These are phyloP conservation scores for Phytophthora brassicae DNA, from an alignment of 352 stramenopile genomes.

Conservation along the genomic window DNA sequence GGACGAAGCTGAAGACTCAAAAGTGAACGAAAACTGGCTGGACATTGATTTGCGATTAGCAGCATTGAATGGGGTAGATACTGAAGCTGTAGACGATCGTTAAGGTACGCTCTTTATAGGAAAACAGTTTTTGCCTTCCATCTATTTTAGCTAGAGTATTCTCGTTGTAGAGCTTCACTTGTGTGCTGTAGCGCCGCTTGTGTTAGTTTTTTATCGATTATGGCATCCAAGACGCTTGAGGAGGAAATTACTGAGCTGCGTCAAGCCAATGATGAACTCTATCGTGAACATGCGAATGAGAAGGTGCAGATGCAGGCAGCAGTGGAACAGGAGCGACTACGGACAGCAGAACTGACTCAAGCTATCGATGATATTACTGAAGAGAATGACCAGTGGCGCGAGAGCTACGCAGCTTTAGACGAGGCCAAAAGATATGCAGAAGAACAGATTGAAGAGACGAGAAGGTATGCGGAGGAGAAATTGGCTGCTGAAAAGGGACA, in stretches of 20 bases:
- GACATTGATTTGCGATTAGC: constrained; percentile 29
- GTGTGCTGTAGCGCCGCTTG: not conserved
- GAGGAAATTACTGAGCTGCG: constrained; percentile 57
- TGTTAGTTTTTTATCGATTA: constrained; percentile 4
- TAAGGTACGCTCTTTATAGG: not conserved
- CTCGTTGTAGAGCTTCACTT: not conserved
- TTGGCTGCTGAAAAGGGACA: constrained; percentile 36
- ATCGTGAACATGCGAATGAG: constrained; percentile 68
- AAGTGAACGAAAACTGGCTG: constrained; percentile 22
- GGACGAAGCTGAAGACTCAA: constrained; percentile 11
- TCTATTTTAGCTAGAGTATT: constrained; percentile 27
- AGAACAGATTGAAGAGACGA: constrained; percentile 43
- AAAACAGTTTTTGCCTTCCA: constrained; percentile 17
- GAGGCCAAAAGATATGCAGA: constrained; percentile 47
- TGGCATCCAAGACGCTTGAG: constrained; percentile 37
- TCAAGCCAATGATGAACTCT: constrained; percentile 58
- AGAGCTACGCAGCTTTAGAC: constrained; percentile 63
- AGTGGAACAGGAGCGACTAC: constrained; percentile 65
- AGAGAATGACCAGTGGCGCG: constrained; percentile 61
- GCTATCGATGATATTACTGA: constrained; percentile 47
- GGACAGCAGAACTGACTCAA: constrained; percentile 43
- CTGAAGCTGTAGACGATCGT: not conserved
- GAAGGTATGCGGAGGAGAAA: constrained; percentile 21
- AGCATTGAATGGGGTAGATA: constrained; percentile 4
- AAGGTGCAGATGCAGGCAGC: constrained; percentile 79